Evolutionary conservation across 1,284 basidiomycete species (phyloP).

Genomic region (Neolentinus lepideus): DNA sequence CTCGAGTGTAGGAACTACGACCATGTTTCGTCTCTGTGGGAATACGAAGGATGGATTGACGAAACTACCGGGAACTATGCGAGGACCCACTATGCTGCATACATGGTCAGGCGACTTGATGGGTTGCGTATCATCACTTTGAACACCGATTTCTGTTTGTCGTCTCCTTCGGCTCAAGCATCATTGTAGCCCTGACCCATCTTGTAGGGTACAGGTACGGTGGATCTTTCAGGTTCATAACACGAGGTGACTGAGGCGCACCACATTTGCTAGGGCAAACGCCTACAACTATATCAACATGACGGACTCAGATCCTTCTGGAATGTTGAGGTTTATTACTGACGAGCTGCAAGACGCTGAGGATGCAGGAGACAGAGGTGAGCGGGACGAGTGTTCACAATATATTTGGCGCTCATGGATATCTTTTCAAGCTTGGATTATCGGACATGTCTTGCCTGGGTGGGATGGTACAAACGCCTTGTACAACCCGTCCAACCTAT

Average conservation of each 20-base stretch:
- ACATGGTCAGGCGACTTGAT: conserved; percentile 61
- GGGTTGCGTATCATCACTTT: conserved; percentile 70
- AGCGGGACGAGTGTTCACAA: background rate
- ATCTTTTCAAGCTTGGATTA: conserved; percentile 65
- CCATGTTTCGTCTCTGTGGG: conserved; percentile 63
- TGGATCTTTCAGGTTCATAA: background rate
- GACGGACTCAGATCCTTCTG: conserved; percentile 61
- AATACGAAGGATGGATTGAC: conserved; percentile 67
- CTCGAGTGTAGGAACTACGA: conserved; percentile 59
- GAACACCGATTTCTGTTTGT: conserved; percentile 71
- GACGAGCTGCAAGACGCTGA: conserved; percentile 77
- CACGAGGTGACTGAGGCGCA: background rate
- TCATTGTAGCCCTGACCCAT: background rate
- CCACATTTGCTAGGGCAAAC: conserved; percentile 39
- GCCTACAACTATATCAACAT: conserved; percentile 77
- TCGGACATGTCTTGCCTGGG: conserved; percentile 72
- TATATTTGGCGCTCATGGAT: background rate
- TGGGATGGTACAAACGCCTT: conserved; percentile 72
- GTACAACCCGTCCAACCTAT: conserved; percentile 53
- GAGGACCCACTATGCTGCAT: conserved; percentile 67
- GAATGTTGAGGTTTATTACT: conserved; percentile 74
- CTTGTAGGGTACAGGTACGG: conserved; percentile 40
- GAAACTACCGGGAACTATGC: conserved; percentile 50
- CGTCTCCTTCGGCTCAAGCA: background rate
- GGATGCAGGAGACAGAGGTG: conserved; percentile 63